Conservation (phyloP, 73 alveolate genomes). For the Effrenium voratum region DNA sequence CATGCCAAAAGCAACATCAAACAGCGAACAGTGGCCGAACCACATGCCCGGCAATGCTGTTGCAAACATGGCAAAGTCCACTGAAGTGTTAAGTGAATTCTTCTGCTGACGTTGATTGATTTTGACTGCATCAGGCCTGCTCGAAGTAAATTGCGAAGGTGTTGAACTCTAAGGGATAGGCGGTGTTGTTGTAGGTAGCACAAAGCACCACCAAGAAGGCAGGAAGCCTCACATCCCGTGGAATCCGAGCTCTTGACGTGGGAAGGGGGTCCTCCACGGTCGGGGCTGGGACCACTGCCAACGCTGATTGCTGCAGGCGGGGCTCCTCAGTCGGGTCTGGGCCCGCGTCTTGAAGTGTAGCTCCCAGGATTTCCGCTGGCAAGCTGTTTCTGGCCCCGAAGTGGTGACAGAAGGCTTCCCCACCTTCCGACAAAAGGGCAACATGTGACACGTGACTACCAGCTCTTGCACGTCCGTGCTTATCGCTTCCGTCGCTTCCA, state of each 20-base stretch:
- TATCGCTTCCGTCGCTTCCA: too few relatives aligned
- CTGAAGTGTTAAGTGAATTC: too few relatives aligned
- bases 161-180: conserved; percentile 15
- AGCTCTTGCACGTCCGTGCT: too few relatives aligned
- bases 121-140: too few relatives aligned
- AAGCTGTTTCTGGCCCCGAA: neutral
- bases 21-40: too few relatives aligned
- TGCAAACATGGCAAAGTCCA: too few relatives aligned
- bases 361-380: conserved; percentile 22
- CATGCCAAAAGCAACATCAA: too few relatives aligned
- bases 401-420: conserved; percentile 1
- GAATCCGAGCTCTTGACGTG: neutral
- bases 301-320: neutral
- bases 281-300: too few relatives aligned
- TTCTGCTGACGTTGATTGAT: too few relatives aligned
- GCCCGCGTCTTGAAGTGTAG: neutral
- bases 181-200: neutral
- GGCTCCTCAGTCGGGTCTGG: neutral
- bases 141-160: conserved; percentile 21
- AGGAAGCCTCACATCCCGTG: neutral
- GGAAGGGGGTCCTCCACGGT: neutral
- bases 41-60: too few relatives aligned
- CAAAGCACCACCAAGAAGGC: conserved; percentile 34
- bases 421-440: neutral
- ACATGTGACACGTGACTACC: too few relatives aligned